Conservation (phyloP, 1,284 basidiomycete genomes). For the Fomes fomentarius region DNA sequence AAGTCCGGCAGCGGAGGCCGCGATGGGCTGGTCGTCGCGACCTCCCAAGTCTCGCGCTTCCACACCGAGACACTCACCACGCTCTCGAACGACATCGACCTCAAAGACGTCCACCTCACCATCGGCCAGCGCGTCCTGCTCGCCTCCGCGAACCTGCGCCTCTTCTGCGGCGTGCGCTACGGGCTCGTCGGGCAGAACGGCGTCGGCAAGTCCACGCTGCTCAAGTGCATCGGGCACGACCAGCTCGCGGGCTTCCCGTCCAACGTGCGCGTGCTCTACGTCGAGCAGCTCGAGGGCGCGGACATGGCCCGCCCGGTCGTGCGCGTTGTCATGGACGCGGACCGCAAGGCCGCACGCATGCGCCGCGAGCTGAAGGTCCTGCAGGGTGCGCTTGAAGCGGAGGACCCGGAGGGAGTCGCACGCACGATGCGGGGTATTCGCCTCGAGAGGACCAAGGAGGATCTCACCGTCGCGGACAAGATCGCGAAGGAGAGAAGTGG, state of each 20-base stretch:
- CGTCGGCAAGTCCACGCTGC: conserved; percentile 95
- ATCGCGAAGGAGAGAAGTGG: conserved; percentile 62
- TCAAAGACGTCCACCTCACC: conserved; percentile 47
- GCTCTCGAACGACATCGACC: conserved; percentile 47
- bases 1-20: background rate
- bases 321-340: conserved; percentile 21
- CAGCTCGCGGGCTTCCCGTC: conserved; percentile 23
- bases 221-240: conserved; percentile 82
- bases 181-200: conserved; percentile 94
- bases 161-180: conserved; percentile 56
- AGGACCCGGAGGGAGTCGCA: conserved; percentile 21
- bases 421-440: conserved; percentile 22
- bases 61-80: conserved; percentile 47
- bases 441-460: conserved; percentile 35
- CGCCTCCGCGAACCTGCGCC: conserved; percentile 51
- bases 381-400: conserved; percentile 22
- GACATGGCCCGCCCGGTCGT: conserved; percentile 22
- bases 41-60: conserved; percentile 46
- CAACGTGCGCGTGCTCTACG: conserved; percentile 24
- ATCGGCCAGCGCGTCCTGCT: conserved; percentile 55
- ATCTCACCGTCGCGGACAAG: conserved; percentile 52
- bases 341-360: conserved; percentile 14
- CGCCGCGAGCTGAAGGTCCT: conserved; percentile 19
- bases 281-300: conserved; percentile 25
- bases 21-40: conserved; percentile 26